phyloP scores from a whole-genome alignment of 75 land plant genomes.

The Isoetes taiwanensis region DNA sequence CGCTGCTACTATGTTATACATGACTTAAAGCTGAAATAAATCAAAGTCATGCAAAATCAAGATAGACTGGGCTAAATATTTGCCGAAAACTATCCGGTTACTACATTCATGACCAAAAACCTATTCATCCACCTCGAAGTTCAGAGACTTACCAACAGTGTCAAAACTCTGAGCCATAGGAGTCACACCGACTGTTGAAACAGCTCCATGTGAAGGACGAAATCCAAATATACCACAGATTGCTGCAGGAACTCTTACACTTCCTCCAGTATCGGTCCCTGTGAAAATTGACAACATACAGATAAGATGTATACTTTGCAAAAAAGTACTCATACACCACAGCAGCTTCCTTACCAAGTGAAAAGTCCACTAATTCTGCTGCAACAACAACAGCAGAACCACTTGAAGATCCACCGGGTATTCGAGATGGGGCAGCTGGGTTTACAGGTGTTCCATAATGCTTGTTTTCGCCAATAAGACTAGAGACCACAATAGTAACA shows the following conservation, averaged over 20 bases:
- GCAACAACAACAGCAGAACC: slow-evolving; percentile 89
- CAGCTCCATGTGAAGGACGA: slow-evolving; percentile 83
- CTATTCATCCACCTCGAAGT: no score
- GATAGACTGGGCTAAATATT: no score
- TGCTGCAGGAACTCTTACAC: slow-evolving; percentile 82
- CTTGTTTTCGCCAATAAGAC: slow-evolving; percentile 70
- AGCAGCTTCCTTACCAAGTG: slow-evolving; percentile 37
- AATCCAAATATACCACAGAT: slow-evolving; percentile 88
- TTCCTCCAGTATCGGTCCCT: slow-evolving; percentile 85
- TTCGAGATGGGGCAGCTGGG: slow-evolving; percentile 51
- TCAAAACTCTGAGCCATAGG: slow-evolving; percentile 81
- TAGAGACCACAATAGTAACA: no score
- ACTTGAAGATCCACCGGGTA: slow-evolving; percentile 88
- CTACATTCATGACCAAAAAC: no score
- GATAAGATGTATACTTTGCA: no score
- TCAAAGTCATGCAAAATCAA: no score
- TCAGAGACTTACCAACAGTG: slow-evolving; percentile 53
- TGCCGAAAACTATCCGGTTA: no score
- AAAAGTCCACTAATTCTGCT: slow-evolving; percentile 55
- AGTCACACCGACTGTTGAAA: slow-evolving; percentile 55
- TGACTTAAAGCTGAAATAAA: no score
- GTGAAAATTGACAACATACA: no score
- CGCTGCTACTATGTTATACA: no score
- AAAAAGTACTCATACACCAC: no score
- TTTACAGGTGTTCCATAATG: slow-evolving; percentile 76